Percentiles rank a stretch among this genome's conserved stretches.
Conservation (phyloP, 78 protist genomes). For the Cavenderia fasciculata region DNA sequence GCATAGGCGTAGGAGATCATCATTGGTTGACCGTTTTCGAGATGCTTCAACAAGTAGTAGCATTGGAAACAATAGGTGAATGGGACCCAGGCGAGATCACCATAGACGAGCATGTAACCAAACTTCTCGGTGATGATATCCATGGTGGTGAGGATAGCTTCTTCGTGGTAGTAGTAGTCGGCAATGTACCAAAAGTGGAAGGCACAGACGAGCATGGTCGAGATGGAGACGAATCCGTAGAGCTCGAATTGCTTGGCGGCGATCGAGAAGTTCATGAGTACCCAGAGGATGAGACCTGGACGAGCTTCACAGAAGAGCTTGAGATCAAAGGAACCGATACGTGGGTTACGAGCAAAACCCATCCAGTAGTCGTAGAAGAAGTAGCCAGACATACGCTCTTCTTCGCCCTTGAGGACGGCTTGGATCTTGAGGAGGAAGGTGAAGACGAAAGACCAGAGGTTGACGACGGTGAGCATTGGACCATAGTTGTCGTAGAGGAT, state of each 20-base stretch:
- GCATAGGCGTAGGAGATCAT: constrained; percentile 14
- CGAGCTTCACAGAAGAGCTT: constrained; percentile 92
- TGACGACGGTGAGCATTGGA: constrained; percentile 39
- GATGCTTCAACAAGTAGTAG: constrained; percentile 54
- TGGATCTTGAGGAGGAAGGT: constrained; percentile 55
- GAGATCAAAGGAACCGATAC: constrained; percentile 88
- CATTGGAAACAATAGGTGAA: constrained; percentile 86
- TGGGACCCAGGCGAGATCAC: constrained; percentile 92
- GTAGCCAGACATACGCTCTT: constrained; percentile 52
- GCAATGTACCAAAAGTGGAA: constrained; percentile 85
- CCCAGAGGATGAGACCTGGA: constrained; percentile 94
- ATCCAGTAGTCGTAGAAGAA: constrained; percentile 90
- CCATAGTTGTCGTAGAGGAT: constrained; percentile 59
- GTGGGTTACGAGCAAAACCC: constrained; percentile 93
- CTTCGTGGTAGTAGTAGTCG: constrained; percentile 87
- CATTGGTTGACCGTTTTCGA: constrained; percentile 12
- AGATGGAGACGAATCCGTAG: constrained; percentile 63
- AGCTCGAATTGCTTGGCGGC: constrained; percentile 66
- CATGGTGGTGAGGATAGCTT: constrained; percentile 86
- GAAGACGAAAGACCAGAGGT: constrained; percentile 60
- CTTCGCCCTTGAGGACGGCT: constrained; percentile 5
- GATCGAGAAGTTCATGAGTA: constrained; percentile 66
- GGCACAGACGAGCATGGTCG: constrained; percentile 51
- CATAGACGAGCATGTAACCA: constrained; percentile 93
- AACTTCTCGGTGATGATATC: constrained; percentile 93